phyloP scores from a whole-genome alignment of 257 asterid species.

The Linaria vulgaris region DNA sequence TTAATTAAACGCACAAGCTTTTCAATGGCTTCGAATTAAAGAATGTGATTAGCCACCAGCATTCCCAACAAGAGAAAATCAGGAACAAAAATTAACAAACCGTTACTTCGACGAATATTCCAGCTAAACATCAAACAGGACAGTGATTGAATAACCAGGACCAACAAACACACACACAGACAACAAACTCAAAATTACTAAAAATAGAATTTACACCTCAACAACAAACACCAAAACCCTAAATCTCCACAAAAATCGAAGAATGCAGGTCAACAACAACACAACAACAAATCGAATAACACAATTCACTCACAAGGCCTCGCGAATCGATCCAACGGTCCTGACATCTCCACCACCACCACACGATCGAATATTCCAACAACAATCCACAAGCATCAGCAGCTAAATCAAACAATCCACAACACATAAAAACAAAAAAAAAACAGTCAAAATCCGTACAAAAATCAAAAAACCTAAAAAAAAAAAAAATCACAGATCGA shows the following conservation, averaged over 20 bases:
- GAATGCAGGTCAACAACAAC: constrained; percentile 29
- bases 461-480: constrained; percentile 9
- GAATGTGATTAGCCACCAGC: background rate
- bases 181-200: constrained; percentile 13
- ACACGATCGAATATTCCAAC: constrained; percentile 18
- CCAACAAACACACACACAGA: constrained; percentile 10
- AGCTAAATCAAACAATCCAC: constrained; percentile 1
- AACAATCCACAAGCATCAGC: constrained; percentile 27
- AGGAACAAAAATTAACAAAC: background rate
- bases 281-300: constrained; percentile 4
- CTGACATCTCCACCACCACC: constrained; percentile 55
- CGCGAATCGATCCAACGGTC: constrained; percentile 90
- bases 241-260: constrained; percentile 2
- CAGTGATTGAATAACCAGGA: constrained; percentile 8
- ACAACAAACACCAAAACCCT: constrained; percentile 2
- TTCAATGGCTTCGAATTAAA: no score
- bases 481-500: constrained; percentile 23
- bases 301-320: constrained; percentile 66
- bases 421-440: constrained; percentile 3
- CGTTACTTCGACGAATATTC: constrained; percentile 1
- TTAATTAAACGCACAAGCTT: background rate
- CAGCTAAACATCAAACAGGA: background rate
- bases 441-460: constrained; percentile 5
- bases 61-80: background rate
- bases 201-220: background rate